Evolutionary conservation across 192 early-diverging fungal species (phyloP), one percentile per base, ranked within the genome.

Genomic region (Podila verticillata): DNA sequence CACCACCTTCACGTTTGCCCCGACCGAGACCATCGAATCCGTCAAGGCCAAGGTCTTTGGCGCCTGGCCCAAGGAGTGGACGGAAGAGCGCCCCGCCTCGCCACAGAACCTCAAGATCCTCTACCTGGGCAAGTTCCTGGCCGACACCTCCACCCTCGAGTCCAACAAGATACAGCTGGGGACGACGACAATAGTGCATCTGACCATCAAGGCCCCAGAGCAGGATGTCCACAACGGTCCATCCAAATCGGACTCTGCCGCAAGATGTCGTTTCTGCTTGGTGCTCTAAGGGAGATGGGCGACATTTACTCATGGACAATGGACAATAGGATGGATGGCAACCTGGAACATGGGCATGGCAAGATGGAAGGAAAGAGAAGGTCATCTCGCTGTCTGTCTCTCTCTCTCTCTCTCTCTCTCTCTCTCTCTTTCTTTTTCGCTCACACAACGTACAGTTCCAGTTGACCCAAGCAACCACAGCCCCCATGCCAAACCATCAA

Each of bases 41-140:
- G 83, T 86, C 49, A 86, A 84, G 65, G 48, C 68, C 39, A 66
- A 65, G 30, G 83, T 84, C 39, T 82, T 71, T 54, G 83, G 82
- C 26, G 70, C 49, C 32, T 86, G 85, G 85, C 85, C 85, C 48
- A 82, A 74, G 73, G 85, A 86, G 32, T 84, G 82, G 85, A 66
- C 80, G 15, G 85, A 86, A 51, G 85, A 86, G 61, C 75, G 68
- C 7, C 83, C 83, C 3, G 64, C 71, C 5, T 72, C 85, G 4
- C 72, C 73, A 15, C 83, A 83, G 49, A 77, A 69, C 47, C 58
- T 86, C 66, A 84, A 82, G 56, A 83, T 86, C 51, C 74, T 86
- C 17, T 84, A 86, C 60, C 63, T 78, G 57, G 85, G 85, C 48
- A 78, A 80, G 68, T 84, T 86, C 61, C 72, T 86, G 20, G 83